These are phyloP conservation scores for Colletotrichum echinochloae DNA, from an alignment of 2,329 filamentous ascomycete species.

Conservation along the genomic window DNA sequence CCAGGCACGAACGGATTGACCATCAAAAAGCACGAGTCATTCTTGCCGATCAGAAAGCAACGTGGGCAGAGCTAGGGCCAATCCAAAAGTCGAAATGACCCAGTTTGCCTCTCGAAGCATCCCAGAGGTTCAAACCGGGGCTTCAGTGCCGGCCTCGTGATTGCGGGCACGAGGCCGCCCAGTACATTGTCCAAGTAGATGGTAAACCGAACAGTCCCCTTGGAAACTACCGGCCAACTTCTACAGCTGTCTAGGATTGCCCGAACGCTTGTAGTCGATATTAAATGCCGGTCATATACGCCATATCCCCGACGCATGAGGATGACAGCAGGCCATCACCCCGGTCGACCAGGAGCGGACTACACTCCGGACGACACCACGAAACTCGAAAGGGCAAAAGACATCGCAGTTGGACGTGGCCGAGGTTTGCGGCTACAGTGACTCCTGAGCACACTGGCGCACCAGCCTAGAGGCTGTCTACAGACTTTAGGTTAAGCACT, in stretches of 20 bases:
- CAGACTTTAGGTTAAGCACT: conserved; percentile 1
- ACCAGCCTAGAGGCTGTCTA: conserved; percentile 20
- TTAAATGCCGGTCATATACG: conserved; percentile 11
- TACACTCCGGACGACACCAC: conserved; percentile 18
- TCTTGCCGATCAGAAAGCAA: not conserved
- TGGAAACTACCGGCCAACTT: too few species aligned
- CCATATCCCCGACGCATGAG: conserved; percentile 22
- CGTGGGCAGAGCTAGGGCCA: not conserved
- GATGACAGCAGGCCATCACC: conserved; percentile 8
- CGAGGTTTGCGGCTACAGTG: not conserved
- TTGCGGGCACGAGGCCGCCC: not conserved
- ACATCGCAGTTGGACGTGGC: not conserved
- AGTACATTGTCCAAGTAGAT: not conserved
- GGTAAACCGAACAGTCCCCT: not conserved
- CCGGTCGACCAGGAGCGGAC: conserved; percentile 21
- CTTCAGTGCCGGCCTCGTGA: not conserved
- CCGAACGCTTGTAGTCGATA: not conserved
- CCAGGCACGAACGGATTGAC: not conserved
- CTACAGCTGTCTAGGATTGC: not conserved
- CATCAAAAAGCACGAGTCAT: not conserved
- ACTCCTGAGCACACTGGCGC: conserved; percentile 8
- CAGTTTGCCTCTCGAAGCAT: not conserved
- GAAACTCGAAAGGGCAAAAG: not conserved
- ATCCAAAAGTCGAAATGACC: not conserved
- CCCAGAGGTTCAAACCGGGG: not conserved